Conservation (phyloP, 139 green algal genomes). For the Tetradesmus lagerheimii region DNA sequence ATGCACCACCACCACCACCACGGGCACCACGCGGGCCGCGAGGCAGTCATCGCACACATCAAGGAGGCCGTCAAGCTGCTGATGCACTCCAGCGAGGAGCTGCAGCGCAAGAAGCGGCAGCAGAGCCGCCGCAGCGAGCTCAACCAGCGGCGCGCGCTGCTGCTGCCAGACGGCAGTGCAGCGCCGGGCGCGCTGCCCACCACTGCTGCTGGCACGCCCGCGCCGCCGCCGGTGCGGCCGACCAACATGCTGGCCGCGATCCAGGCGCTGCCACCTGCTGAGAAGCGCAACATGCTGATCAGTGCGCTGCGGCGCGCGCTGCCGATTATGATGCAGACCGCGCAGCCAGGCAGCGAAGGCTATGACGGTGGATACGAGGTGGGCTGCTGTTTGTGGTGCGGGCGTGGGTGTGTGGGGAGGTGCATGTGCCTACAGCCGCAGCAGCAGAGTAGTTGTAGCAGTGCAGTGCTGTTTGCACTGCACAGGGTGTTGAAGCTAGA, state of each 20-base stretch:
- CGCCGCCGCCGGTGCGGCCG: slow-evolving; percentile 23
- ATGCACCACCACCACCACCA: background rate
- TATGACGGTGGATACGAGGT: background rate
- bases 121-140: slow-evolving; percentile 46
- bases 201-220: slow-evolving; percentile 7
- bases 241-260: slow-evolving; percentile 30
- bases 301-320: slow-evolving; percentile 20
- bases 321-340: slow-evolving; percentile 33
- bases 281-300: slow-evolving; percentile 43
- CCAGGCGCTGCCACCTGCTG: background rate
- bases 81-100: slow-evolving; percentile 50
- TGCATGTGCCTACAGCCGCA: too few species aligned
- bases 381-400: background rate
- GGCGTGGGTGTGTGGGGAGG: too few species aligned
- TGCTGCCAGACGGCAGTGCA: slow-evolving; percentile 45
- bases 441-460: too few species aligned
- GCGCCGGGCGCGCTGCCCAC: slow-evolving; percentile 30
- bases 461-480: too few species aligned
- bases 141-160: slow-evolving; percentile 45
- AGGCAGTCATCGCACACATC: slow-evolving; percentile 10
- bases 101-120: slow-evolving; percentile 48
- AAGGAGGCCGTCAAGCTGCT: slow-evolving; percentile 38
- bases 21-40: background rate
- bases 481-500: too few species aligned
- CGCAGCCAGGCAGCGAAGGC: background rate